Base-by-base conservation (phyloP, 1,139 yeast genomes). In the Nakaseomyces sp. region DNA sequence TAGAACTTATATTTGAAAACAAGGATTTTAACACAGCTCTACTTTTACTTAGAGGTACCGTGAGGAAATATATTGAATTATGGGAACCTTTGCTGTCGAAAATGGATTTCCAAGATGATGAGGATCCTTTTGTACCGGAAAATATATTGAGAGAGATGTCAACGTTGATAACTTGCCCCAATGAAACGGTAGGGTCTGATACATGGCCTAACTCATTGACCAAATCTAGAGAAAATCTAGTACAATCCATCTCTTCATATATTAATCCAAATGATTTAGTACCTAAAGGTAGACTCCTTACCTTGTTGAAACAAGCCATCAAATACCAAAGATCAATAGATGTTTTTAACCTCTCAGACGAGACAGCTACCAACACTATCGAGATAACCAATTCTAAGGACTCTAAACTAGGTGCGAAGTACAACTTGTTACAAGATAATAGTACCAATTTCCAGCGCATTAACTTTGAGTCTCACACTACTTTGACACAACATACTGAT, bases 401-500 rank as follows among this genome's bases (percentile, higher is more conserved):
- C 13, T 26, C 43, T 10, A 19, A 25, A 12, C 16, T 22, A 8
- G 36, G 15, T 7, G 33, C 45, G 17, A 17, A 45, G 30, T 29
- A 59, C 51, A 45, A 56, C 35, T 41, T 60, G 18, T 46, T 60
- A 16, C 64, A 60, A 42, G 63, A 60, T 40, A 56, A 58, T 37
- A 45, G 47, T 12, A 49, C 59, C 5, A 50, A 52, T 25, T 53
- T 51, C 22, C 50, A 49, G 22, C 50, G 53, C 20, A 51, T 58
- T 17, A 45, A 50, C 17, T 59, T 60, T 44, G 47, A 45, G n/a
- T 59, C 48, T 20, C 50, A 68, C 2, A 67, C 68, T 41, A 61
- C 69, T 0, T 54, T 87, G 18, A 58, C 66, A 2, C 69, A 71
- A 43, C 93, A 85, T 57, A 65, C 69, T 0, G 79, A 82, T 53